These are phyloP conservation scores for Cryptomeria japonica DNA, from an alignment of 75 land plant species.

Conservation along the genomic window DNA sequence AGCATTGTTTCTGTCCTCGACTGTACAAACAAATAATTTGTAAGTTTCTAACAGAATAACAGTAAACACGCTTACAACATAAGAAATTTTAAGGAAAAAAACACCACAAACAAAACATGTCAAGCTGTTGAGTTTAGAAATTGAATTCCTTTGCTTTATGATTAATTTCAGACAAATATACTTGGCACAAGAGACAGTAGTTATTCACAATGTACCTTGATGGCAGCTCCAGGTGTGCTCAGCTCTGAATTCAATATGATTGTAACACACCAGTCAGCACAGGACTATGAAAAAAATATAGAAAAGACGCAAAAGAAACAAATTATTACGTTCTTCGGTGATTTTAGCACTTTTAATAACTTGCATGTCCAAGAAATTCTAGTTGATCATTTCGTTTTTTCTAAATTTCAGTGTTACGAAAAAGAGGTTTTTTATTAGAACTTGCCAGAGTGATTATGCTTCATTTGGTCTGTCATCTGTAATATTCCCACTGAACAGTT, in stretches of 20 bases:
- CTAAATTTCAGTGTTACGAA: not conserved
- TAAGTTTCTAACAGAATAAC: not conserved
- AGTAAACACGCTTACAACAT: not conserved
- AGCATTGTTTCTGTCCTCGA: not conserved
- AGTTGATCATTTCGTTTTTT: not conserved
- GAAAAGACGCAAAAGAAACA: not conserved
- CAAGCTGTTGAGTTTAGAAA: not conserved
- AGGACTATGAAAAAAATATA: not conserved
- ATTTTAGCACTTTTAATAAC: not conserved
- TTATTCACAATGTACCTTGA: slow-evolving; percentile 2
- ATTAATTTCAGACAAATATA: not conserved
- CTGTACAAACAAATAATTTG: slow-evolving; percentile 10
- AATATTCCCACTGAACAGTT: not conserved
- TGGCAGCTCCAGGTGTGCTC: slow-evolving; percentile 1
- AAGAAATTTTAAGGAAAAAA: not conserved
- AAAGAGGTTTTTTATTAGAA: not conserved
- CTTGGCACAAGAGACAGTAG: not conserved
- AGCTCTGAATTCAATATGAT: not conserved
- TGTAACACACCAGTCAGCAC: slow-evolving; percentile 7
- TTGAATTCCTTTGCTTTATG: not conserved
- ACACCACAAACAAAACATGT: not conserved
- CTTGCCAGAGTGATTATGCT: not conserved
- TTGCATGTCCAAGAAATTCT: not conserved
- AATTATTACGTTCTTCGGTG: not conserved
- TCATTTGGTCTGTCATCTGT: slow-evolving; percentile 1